A percentile compares a stretch with the other conserved stretches of the same genome.
Conservation (phyloP, 2,329 filamentous ascomycete species). For the Eutypa lata region DNA sequence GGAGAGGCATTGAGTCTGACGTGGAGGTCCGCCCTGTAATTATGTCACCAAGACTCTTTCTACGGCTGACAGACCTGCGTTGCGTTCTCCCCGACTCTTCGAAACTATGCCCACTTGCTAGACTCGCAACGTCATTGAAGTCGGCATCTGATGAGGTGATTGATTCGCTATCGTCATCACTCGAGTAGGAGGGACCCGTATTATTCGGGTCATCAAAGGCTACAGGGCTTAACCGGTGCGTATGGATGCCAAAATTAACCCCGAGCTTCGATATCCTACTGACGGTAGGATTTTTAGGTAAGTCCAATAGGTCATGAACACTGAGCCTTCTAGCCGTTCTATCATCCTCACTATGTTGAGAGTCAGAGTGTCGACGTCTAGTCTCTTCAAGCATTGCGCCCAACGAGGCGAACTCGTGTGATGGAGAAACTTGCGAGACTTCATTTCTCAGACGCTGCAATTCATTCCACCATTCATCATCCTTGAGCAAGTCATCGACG, state of each 20-base stretch:
- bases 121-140: constrained; percentile 36
- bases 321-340: constrained; percentile 36
- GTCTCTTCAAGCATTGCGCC: constrained; percentile 43
- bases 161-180: constrained; percentile 19
- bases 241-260: constrained; percentile 70
- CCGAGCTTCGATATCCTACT: constrained; percentile 53
- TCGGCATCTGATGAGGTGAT: constrained; percentile 24
- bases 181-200: constrained; percentile 12
- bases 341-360: constrained; percentile 30
- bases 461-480: constrained; percentile 82
- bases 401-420: constrained; percentile 42
- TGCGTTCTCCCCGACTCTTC: constrained; percentile 33
- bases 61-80: constrained; percentile 24
- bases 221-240: constrained; percentile 65
- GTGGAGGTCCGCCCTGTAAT: constrained; percentile 30
- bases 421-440: constrained; percentile 33
- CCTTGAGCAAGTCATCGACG: constrained; percentile 64
- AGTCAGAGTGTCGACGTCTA: constrained; percentile 41
- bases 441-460: constrained; percentile 55
- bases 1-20: constrained; percentile 9
- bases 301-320: constrained; percentile 57
- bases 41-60: constrained; percentile 40
- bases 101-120: constrained; percentile 39
- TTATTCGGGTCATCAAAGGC: constrained; percentile 42
- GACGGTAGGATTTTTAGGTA: constrained; percentile 59